Percentiles rank a stretch among this genome's conserved stretches.
Evolutionary conservation across 495 filamentous ascomycete genomes (phyloP).

Genomic region (Daldinia loculata): DNA sequence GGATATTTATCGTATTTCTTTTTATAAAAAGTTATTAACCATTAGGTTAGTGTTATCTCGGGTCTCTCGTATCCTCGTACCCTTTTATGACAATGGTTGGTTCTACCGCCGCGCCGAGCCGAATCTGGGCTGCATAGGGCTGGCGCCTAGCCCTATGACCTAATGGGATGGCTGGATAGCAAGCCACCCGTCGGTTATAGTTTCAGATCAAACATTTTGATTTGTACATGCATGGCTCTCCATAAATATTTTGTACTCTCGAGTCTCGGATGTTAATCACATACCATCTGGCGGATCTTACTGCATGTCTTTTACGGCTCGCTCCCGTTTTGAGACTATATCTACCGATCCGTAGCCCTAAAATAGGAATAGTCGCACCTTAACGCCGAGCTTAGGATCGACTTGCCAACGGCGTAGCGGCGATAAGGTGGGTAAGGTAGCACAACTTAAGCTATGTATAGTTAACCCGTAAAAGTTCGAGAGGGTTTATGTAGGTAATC

Average conservation of each 20-base stretch:
- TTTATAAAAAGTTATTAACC: neutral
- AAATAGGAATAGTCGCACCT: neutral
- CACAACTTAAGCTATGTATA: neutral
- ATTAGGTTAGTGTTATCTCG: neutral
- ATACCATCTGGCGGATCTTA: neutral
- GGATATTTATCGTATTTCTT: conserved; percentile 1
- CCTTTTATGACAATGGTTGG: conserved; percentile 11
- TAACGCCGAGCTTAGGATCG: neutral
- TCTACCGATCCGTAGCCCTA: neutral
- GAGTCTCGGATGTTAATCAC: neutral
- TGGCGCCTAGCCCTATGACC: conserved; percentile 35
- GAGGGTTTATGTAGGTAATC: neutral
- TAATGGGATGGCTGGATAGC: conserved; percentile 8
- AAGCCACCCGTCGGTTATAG: neutral
- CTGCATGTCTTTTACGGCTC: neutral
- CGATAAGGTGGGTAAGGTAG: neutral
- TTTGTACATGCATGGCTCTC: neutral
- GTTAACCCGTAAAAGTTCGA: neutral
- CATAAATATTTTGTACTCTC: neutral
- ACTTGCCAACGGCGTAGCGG: neutral
- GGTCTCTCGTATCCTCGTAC: conserved; percentile 3
- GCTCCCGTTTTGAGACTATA: neutral
- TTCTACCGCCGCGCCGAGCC: conserved; percentile 17
- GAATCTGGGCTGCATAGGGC: conserved; percentile 36
- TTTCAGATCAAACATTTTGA: neutral